phyloP scores from a whole-genome alignment of 2,329 filamentous ascomycete genomes.

The Periconia macrospinosa region DNA sequence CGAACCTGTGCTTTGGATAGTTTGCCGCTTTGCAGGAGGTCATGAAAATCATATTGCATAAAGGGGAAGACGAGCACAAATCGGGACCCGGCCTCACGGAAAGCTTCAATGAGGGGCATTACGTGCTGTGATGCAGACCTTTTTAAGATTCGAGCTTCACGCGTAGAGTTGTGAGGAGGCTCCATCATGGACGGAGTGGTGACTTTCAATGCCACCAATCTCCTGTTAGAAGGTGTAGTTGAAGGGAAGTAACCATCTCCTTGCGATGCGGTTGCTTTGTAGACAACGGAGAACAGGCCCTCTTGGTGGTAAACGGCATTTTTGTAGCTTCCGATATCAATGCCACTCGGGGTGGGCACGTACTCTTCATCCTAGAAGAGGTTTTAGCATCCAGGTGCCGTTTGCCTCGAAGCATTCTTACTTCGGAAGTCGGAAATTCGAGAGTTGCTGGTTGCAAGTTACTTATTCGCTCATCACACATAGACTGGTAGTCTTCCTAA shows the following conservation, averaged over 20 bases:
- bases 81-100: constrained; percentile 68
- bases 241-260: constrained; percentile 35
- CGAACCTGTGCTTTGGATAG: constrained; percentile 44
- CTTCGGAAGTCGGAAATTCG: constrained; percentile 29
- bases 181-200: constrained; percentile 73
- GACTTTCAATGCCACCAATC: constrained; percentile 76
- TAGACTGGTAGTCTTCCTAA: constrained; percentile 38
- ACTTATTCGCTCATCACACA: constrained; percentile 26
- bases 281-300: constrained; percentile 83
- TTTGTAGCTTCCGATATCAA: constrained; percentile 58
- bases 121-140: constrained; percentile 60
- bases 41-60: constrained; percentile 71
- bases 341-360: constrained; percentile 39
- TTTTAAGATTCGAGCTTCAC: constrained; percentile 75
- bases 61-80: constrained; percentile 86
- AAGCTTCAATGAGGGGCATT: constrained; percentile 72
- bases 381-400: background rate
- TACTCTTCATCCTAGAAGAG: constrained; percentile 31
- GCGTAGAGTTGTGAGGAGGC: constrained; percentile 78
- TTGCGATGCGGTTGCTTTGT: constrained; percentile 59
- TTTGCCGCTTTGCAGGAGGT: constrained; percentile 60
- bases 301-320: constrained; percentile 60
- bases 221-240: constrained; percentile 19
- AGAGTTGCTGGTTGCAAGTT: constrained; percentile 20
- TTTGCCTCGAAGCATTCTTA: constrained; percentile 3